Percentiles rank a stretch among this genome's conserved stretches.
Conservation (phyloP, 768 basidiomycete genomes). For the Kwoniella mangroviensis region DNA sequence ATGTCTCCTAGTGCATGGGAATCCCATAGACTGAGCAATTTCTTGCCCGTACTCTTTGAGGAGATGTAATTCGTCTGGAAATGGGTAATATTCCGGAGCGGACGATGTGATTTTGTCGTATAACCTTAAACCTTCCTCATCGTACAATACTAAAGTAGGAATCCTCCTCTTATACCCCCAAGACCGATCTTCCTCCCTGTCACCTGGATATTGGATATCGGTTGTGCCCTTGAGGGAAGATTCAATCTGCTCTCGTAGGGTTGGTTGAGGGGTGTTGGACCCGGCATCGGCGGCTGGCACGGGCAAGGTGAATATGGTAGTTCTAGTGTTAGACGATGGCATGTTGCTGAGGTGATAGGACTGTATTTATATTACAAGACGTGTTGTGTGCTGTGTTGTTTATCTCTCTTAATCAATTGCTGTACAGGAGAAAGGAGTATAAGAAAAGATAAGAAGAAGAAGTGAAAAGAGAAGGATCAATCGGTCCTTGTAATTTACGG, state of each 20-base stretch:
- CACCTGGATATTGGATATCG: constrained; percentile 38
- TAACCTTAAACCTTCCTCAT: constrained; percentile 72
- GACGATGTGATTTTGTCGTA: constrained; percentile 57
- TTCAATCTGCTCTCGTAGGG: constrained; percentile 46
- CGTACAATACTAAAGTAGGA: constrained; percentile 84
- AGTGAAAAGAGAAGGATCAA: no score
- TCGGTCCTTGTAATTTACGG: no score
- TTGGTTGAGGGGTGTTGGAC: constrained; percentile 3
- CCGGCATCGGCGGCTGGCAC: neutral
- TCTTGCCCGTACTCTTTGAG: constrained; percentile 72
- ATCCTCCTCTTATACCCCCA: constrained; percentile 64
- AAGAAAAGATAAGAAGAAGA: no score
- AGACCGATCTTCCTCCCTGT: constrained; percentile 33
- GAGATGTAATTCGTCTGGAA: constrained; percentile 83
- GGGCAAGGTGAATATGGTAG: neutral
- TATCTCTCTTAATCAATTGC: no score
- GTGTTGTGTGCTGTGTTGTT: no score
- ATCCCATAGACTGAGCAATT: constrained; percentile 76
- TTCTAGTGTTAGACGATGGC: neutral
- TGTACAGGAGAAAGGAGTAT: no score
- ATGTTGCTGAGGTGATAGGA: neutral
- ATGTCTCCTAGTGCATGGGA: constrained; percentile 54
- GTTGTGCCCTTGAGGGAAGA: constrained; percentile 32
- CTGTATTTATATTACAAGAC: neutral
- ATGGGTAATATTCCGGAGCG: constrained; percentile 74